These are phyloP conservation scores for Metschnikowia gelsemii DNA, from an alignment of 805 yeast genomes.

Conservation along the genomic window DNA sequence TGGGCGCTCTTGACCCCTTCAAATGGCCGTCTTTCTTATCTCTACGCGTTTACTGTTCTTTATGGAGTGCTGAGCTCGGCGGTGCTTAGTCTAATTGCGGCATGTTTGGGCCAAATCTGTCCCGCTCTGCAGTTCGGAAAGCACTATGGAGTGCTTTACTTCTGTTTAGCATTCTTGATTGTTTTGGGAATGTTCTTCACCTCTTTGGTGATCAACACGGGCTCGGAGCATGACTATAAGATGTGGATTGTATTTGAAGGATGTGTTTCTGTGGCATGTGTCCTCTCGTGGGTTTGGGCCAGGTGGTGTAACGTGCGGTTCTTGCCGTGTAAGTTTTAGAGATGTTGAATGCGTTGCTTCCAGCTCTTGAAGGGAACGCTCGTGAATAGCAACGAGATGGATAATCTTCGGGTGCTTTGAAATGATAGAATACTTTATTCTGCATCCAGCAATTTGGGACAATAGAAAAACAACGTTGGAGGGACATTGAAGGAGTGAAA, in stretches of 20 bases:
- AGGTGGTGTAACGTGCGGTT: constrained; percentile 16
- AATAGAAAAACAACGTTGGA: too few relatives aligned
- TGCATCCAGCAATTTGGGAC: too few relatives aligned
- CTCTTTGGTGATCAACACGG: constrained; percentile 15
- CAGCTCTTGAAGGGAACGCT: too few relatives aligned
- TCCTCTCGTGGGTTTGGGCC: constrained; percentile 17
- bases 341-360: too few relatives aligned
- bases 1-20: constrained; percentile 30
- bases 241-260: constrained; percentile 18
- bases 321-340: constrained; percentile 13
- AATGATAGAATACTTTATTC: too few relatives aligned
- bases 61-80: constrained; percentile 65
- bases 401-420: too few relatives aligned
- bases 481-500: too few relatives aligned
- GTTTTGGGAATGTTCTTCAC: constrained; percentile 16
- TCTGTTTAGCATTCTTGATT: constrained; percentile 16
- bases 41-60: constrained; percentile 52
- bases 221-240: constrained; percentile 12
- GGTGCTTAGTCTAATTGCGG: constrained; percentile 65
- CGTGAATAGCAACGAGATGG: too few relatives aligned
- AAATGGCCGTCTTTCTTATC: constrained; percentile 27
- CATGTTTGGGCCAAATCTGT: constrained; percentile 64
- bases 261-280: constrained; percentile 10
- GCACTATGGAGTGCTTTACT: constrained; percentile 65
- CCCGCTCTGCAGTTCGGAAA: constrained; percentile 64